Evolutionary conservation across 2,329 filamentous ascomycete species (phyloP).

Genomic region (Ambrosiella beaveri): DNA sequence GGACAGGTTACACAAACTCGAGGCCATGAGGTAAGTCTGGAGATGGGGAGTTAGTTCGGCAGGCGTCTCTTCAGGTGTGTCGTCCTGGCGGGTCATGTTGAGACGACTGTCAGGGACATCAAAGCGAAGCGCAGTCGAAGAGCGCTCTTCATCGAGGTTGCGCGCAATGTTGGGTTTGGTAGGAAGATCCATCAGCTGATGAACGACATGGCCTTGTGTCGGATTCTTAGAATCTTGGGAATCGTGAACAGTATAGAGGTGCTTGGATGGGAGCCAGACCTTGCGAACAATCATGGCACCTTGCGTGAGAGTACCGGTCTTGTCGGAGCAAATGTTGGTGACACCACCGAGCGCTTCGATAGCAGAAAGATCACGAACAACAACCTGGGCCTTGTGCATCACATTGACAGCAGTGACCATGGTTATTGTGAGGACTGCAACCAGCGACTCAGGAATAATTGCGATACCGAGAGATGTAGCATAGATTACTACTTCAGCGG

Average conservation of each 20-base stretch:
- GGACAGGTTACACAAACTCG: slow-evolving; percentile 49
- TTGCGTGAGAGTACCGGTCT: slow-evolving; percentile 52
- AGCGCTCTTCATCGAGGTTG: slow-evolving; percentile 43
- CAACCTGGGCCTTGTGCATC: slow-evolving; percentile 47
- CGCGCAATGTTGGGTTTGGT: slow-evolving; percentile 16
- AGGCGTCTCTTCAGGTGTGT: slow-evolving; percentile 20
- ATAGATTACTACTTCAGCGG: slow-evolving; percentile 38
- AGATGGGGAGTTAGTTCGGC: slow-evolving; percentile 33
- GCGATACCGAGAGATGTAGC: slow-evolving; percentile 41
- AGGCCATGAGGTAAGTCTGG: slow-evolving; percentile 33
- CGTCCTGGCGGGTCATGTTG: slow-evolving; percentile 19
- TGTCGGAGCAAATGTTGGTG: slow-evolving; percentile 58
- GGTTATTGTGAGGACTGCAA: slow-evolving; percentile 53
- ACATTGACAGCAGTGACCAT: slow-evolving; percentile 49
- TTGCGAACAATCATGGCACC: slow-evolving; percentile 54
- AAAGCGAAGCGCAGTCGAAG: slow-evolving; percentile 41
- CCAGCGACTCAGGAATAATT: slow-evolving; percentile 47
- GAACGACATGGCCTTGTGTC: slow-evolving; percentile 36
- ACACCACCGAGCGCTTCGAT: slow-evolving; percentile 54
- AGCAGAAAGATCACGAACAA: slow-evolving; percentile 47
- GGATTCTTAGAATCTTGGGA: slow-evolving; percentile 45
- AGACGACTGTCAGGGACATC: slow-evolving; percentile 43
- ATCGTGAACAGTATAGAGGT: slow-evolving; percentile 42
- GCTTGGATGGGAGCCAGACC: slow-evolving; percentile 43
- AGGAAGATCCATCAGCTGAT: slow-evolving; percentile 20